These are phyloP conservation scores for Malassezia sympodialis DNA, from an alignment of 1,284 basidiomycete species.

Conservation along the genomic window DNA sequence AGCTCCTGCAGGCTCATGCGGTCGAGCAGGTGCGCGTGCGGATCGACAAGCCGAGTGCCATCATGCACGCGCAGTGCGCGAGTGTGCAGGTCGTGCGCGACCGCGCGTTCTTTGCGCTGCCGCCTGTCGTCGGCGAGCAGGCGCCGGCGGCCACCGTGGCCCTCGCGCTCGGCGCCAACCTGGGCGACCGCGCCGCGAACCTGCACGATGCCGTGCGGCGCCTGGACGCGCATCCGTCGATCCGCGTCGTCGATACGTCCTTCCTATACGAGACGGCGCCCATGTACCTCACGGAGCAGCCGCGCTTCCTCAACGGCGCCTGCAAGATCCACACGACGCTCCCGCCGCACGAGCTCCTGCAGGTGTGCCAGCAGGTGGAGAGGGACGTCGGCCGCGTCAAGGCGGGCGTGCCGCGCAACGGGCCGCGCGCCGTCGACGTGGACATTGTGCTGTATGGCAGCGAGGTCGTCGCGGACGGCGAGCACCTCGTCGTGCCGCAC, in stretches of 20 bases:
- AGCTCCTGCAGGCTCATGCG: slow-evolving; percentile 48
- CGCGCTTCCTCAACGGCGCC: slow-evolving; percentile 78
- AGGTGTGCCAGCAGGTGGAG: slow-evolving; percentile 67
- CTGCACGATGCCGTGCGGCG: slow-evolving; percentile 65
- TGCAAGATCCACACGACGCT: slow-evolving; percentile 73
- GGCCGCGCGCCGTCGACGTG: slow-evolving; percentile 80
- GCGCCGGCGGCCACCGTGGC: slow-evolving; percentile 50
- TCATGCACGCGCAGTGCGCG: slow-evolving; percentile 61
- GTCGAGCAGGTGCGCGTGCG: slow-evolving; percentile 51
- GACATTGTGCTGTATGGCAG: slow-evolving; percentile 75
- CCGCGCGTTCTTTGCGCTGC: slow-evolving; percentile 43
- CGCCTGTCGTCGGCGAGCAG: neutral
- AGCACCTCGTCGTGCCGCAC: slow-evolving; percentile 73
- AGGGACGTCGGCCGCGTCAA: slow-evolving; percentile 66
- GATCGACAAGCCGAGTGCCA: slow-evolving; percentile 66
- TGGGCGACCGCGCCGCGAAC: slow-evolving; percentile 76
- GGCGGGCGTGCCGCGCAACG: slow-evolving; percentile 61
- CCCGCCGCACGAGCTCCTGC: slow-evolving; percentile 58
- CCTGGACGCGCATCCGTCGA: slow-evolving; percentile 29
- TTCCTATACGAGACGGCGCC: slow-evolving; percentile 88
- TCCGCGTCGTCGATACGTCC: slow-evolving; percentile 62
- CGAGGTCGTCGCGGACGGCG: slow-evolving; percentile 57
- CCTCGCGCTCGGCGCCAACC: slow-evolving; percentile 78
- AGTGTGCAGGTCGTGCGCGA: slow-evolving; percentile 58
- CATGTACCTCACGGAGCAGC: slow-evolving; percentile 90